phyloP scores from a whole-genome alignment of 805 yeast genomes.

The Ascoidea tarda region DNA sequence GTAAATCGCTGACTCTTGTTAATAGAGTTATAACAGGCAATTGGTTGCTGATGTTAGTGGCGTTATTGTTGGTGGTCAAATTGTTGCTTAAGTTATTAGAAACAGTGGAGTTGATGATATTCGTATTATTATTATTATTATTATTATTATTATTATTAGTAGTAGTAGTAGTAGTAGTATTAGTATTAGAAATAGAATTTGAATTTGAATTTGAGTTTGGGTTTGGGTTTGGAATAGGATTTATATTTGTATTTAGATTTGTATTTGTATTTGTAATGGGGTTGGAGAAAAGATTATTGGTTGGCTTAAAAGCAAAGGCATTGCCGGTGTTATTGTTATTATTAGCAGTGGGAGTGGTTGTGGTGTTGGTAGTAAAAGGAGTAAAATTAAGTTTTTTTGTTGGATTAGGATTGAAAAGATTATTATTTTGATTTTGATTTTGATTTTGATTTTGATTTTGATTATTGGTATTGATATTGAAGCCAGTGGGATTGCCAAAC shows the following conservation, averaged over 20 bases:
- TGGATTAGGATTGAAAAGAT: no score
- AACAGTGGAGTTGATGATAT: slow-evolving; percentile 5
- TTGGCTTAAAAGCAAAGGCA: no score
- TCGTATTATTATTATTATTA: not conserved
- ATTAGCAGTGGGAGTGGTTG: not conserved
- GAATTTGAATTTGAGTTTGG: not conserved
- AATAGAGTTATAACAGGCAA: slow-evolving; percentile 46
- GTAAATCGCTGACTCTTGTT: slow-evolving; percentile 64
- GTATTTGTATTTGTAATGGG: not conserved
- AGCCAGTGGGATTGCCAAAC: no score
- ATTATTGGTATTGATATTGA: no score
- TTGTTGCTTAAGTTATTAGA: slow-evolving; percentile 3
- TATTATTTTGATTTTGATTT: no score
- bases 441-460: no score
- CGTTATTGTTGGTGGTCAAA: slow-evolving; percentile 12
- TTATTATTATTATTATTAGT: slow-evolving; percentile 1
- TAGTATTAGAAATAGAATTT: slow-evolving; percentile 1
- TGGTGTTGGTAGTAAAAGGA: not conserved
- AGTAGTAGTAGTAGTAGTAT: not conserved
- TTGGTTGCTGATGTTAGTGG: slow-evolving; percentile 26
- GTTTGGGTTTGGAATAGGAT: not conserved
- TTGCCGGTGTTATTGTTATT: not conserved
- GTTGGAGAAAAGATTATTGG: not conserved
- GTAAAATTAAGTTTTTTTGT: no score
- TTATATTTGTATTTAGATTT: not conserved